A percentile compares a stretch with the other conserved stretches of the same genome.
phyloP scores from a whole-genome alignment of 208 protist species.

The Trypanosoma platydactyli region DNA sequence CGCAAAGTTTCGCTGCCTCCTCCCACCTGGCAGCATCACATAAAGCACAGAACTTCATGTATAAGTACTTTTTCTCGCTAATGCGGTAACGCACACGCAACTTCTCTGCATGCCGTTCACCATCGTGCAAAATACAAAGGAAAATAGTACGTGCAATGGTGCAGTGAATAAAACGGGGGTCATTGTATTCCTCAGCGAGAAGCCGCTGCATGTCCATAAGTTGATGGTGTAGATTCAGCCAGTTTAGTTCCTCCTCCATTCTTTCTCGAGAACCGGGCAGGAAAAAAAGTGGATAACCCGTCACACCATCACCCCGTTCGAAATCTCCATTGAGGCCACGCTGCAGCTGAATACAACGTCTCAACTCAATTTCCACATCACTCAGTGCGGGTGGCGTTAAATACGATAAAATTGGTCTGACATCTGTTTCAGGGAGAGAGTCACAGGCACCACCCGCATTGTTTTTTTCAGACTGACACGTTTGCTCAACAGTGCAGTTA shows the following conservation, averaged over 20 bases:
- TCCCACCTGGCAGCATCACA: constrained; percentile 34
- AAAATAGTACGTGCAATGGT: constrained; percentile 13
- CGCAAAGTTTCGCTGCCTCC: constrained; percentile 32
- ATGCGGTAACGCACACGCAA: constrained; percentile 31
- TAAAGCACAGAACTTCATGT: constrained; percentile 40
- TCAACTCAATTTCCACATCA: neutral
- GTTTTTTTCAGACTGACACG: too few relatives aligned
- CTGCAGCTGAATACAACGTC: neutral
- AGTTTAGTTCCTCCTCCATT: constrained; percentile 9
- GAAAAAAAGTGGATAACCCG: neutral
- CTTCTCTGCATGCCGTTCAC: constrained; percentile 21
- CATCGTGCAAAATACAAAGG: constrained; percentile 27
- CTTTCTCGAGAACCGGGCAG: neutral
- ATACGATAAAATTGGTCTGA: neutral
- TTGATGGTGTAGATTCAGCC: constrained; percentile 23
- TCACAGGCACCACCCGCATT: too few relatives aligned
- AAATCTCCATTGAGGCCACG: neutral
- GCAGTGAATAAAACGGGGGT: constrained; percentile 29
- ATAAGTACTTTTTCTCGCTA: constrained; percentile 29
- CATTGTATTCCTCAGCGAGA: constrained; percentile 27
- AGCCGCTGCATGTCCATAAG: constrained; percentile 25
- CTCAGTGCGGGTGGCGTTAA: neutral
- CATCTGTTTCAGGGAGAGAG: too few relatives aligned
- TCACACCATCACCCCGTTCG: neutral
- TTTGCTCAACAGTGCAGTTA: neutral